A percentile compares a stretch with the other conserved stretches of the same genome.
These are phyloP conservation scores for Phytophthora meadii DNA, from an alignment of 352 stramenopile species.

Conservation along the genomic window DNA sequence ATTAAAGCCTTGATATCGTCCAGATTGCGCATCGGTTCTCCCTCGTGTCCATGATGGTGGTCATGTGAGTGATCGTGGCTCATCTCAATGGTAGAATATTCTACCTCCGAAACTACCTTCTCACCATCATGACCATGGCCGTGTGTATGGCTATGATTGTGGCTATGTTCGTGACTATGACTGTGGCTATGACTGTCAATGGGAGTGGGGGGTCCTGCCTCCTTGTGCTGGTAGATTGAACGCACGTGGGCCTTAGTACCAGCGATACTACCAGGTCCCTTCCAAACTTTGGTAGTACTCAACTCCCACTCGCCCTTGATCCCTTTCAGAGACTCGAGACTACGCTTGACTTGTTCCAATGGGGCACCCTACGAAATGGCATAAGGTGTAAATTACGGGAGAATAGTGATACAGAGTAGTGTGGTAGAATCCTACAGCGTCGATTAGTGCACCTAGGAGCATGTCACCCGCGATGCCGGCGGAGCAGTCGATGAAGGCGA, in stretches of 20 bases:
- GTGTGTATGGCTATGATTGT: constrained; percentile 29
- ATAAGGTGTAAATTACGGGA: background rate
- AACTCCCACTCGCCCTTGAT: constrained; percentile 92
- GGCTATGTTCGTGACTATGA: constrained; percentile 29
- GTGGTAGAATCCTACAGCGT: constrained; percentile 62
- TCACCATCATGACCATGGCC: constrained; percentile 38
- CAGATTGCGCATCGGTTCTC: constrained; percentile 92
- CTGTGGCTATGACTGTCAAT: constrained; percentile 4
- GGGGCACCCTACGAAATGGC: constrained; percentile 55
- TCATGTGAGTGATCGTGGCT: constrained; percentile 29
- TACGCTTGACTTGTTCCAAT: constrained; percentile 60
- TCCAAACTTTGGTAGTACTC: constrained; percentile 68
- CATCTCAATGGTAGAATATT: constrained; percentile 20
- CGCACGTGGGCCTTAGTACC: constrained; percentile 89
- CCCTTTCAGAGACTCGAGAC: constrained; percentile 60
- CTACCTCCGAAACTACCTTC: constrained; percentile 5
- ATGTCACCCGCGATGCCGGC: constrained; percentile 92
- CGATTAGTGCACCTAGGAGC: constrained; percentile 89
- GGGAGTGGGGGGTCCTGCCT: constrained; percentile 40
- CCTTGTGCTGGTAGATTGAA: constrained; percentile 88
- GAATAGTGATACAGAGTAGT: background rate
- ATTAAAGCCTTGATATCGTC: constrained; percentile 91
- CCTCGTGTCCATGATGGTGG: constrained; percentile 36
- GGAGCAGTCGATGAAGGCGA: constrained; percentile 90
- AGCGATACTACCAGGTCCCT: constrained; percentile 90